Evolutionary conservation across 371 early-diverging fungal genomes (phyloP).

Genomic region (Lichtheimia corymbifera): DNA sequence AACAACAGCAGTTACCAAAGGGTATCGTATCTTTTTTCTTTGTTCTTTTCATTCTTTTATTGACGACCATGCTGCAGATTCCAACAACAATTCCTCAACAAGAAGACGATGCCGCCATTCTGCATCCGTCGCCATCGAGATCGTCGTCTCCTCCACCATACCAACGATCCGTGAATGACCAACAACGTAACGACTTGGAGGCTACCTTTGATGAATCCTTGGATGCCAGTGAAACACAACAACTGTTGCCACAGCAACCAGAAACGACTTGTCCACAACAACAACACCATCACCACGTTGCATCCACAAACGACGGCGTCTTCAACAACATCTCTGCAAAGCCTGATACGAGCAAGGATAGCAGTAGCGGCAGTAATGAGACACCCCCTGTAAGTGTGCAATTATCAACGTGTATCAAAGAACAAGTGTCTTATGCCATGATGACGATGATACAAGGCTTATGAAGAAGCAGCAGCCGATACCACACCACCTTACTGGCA

Average conservation of each 20-base stretch:
- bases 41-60: neutral
- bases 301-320: slow-evolving; percentile 53
- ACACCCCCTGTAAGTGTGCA: slow-evolving; percentile 33
- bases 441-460: slow-evolving; percentile 36
- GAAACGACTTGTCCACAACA: neutral
- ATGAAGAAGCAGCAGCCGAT: slow-evolving; percentile 62
- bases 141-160: neutral
- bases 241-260: neutral
- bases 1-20: slow-evolving; percentile 2
- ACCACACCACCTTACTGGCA: slow-evolving; percentile 66
- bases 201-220: slow-evolving; percentile 17
- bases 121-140: neutral
- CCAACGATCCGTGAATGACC: neutral
- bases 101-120: neutral
- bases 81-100: neutral
- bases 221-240: slow-evolving; percentile 3
- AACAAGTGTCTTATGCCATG: neutral
- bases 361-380: slow-evolving; percentile 33
- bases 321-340: slow-evolving; percentile 60
- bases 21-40: neutral
- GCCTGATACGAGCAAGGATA: slow-evolving; percentile 33
- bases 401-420: neutral
- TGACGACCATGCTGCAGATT: neutral
- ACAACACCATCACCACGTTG: slow-evolving; percentile 4
- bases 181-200: slow-evolving; percentile 16